Base-by-base conservation (phyloP, 345 rosid genomes). In the Psidium friedrichsthalianum region DNA sequence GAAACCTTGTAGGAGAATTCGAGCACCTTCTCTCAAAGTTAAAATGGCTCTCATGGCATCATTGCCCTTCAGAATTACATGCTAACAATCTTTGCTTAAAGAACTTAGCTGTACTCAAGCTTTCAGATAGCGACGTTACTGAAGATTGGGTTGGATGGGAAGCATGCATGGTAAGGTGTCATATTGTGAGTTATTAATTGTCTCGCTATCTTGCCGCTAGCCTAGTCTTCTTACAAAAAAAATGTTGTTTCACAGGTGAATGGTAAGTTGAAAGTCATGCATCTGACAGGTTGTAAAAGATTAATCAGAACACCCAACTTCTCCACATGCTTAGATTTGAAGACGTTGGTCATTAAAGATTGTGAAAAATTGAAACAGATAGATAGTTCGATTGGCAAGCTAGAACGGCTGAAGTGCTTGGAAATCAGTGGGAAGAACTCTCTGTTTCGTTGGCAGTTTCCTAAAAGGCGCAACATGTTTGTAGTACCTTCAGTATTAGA, bases 21-120 rank as follows among this genome's bases (percentile, higher is more conserved):
- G 4, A 81, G 51, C 21, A 64, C 32, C 24, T 22, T 20, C 82
- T 61, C 42, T 42, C 29, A 24, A 47, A 61, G 5, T 82, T 86
- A 56, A 57, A 49, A 40, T 82, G 87, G 87, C 25, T 86, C 24
- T 86, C 82, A 3, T 86, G 87, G 82, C 54, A 52, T 11, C 29
- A 56, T 47, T 25, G 59, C 69, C 36, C 56, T 32, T 25, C 14
- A 8, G 59, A 59, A 22, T 53, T 82, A 16, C 27, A 27, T 15
- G 61, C 58, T 21, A 36, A 21, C 8, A 61, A 86, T 25, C 29
- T 86, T 44, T 61, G 47, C 20, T 44, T 32, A 8, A 21, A 25
- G 20, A 82, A 52, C 52, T 82, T 82, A 36, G 85, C 52, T 7
- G 32, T 86, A 6, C 85, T 86, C 32, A 51, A 82, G 61, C 59